Evolutionary conservation across 129 eudicot genomes (phyloP).

Genomic region (Deinandra increscens): DNA sequence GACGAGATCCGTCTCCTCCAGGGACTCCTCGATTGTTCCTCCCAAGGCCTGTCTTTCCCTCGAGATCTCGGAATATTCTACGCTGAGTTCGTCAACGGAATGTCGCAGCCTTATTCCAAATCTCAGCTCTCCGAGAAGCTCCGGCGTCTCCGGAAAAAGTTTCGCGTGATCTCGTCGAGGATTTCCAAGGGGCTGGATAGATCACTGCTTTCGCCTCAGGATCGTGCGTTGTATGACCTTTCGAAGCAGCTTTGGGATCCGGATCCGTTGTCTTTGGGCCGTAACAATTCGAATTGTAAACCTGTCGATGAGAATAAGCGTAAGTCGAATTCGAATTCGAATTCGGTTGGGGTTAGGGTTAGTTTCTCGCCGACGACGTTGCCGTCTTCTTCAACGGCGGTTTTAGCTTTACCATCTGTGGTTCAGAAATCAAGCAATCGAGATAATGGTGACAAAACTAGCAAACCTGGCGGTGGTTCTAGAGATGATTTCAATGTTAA

Average conservation of each 20-base stretch:
- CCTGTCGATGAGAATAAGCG: neutral
- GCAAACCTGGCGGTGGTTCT: neutral
- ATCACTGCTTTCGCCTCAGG: constrained; percentile 52
- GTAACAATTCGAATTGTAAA: neutral
- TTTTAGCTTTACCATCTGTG: constrained; percentile 39
- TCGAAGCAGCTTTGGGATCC: constrained; percentile 67
- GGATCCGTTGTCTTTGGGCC: constrained; percentile 35
- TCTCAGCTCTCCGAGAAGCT: constrained; percentile 81
- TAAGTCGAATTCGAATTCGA: constrained; percentile 27
- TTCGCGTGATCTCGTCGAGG: constrained; percentile 52
- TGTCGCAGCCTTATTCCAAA: constrained; percentile 64
- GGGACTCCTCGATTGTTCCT: constrained; percentile 47
- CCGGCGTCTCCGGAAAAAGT: constrained; percentile 66
- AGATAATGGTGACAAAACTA: constrained; percentile 7
- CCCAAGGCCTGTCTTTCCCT: constrained; percentile 49
- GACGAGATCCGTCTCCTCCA: constrained; percentile 80
- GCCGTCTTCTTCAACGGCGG: constrained; percentile 26
- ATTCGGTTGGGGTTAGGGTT: constrained; percentile 38
- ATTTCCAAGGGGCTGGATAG: constrained; percentile 42
- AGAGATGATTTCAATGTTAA: neutral
- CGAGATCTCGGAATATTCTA: constrained; percentile 54
- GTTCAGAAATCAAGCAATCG: constrained; percentile 13
- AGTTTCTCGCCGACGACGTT: constrained; percentile 38
- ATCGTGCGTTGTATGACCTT: constrained; percentile 52
- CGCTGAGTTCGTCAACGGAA: constrained; percentile 37